Conservation (phyloP, 148 eudicot species). For the Diospyros kaki region DNA sequence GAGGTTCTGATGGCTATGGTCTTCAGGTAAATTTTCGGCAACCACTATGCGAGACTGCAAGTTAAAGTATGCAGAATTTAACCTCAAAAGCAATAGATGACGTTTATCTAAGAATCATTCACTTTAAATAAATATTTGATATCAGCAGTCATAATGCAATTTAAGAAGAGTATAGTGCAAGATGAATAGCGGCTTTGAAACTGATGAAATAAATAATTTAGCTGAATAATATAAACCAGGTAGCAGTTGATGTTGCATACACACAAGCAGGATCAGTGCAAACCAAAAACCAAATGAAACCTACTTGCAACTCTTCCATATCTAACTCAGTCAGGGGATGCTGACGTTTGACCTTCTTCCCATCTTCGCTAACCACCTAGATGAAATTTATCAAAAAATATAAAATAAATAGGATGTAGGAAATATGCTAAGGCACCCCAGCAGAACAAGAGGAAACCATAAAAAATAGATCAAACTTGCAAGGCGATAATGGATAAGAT, state of each 20-base stretch:
- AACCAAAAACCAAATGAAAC: slow-evolving; percentile 15
- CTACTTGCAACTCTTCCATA: slow-evolving; percentile 93
- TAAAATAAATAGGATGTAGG: neutral
- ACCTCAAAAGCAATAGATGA: neutral
- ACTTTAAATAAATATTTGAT: neutral
- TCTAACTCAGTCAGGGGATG: slow-evolving; percentile 69
- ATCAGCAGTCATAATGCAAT: neutral
- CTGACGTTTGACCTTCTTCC: slow-evolving; percentile 80
- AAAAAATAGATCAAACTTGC: neutral
- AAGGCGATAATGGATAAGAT: neutral
- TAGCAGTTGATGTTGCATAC: neutral
- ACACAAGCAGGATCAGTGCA: neutral
- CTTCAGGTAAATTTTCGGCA: slow-evolving; percentile 96
- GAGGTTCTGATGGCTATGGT: slow-evolving; percentile 96
- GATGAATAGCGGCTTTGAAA: neutral
- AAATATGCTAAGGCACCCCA: neutral
- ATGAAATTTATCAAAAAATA: slow-evolving; percentile 12
- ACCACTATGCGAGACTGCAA: slow-evolving; percentile 81
- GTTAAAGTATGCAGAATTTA: neutral
- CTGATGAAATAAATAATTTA: too few relatives aligned
- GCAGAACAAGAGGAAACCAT: neutral
- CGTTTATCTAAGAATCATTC: neutral
- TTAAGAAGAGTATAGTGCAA: neutral
- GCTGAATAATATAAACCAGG: neutral
- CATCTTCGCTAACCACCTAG: slow-evolving; percentile 97